Evolutionary conservation across 345 rosid genomes (phyloP), one percentile per base, ranked within the genome.

Genomic region (Anastatica hierochuntica): DNA sequence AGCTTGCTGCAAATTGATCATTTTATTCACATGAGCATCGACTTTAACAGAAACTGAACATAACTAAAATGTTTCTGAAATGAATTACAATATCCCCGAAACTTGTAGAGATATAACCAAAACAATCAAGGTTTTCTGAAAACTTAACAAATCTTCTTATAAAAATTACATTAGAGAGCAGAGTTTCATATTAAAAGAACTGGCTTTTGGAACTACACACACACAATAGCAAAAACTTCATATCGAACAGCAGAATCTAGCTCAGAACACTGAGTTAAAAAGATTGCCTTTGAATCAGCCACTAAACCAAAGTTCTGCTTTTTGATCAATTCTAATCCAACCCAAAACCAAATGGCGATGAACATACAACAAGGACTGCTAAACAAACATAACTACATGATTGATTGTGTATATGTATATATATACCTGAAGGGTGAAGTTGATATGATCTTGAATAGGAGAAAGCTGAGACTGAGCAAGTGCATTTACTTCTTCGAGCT

Each of bases 1-100:
- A 0, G 94, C 94, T 90, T 77, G 84, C 97, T 84, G 94, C 78
- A 80, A 58, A n/a, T n/a, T n/a, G n/a, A n/a, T n/a, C n/a, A n/a
- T n/a, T n/a, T 58, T 5, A 37, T 1, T 26, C 13, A 21, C 6
- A 14, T 0, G 9, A 26, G 6, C 33, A 44, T 37, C 33, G 44
- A 53, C 23, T 35, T 19, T n/a, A 4, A 18, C 17, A 4, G 8
- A 36, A 26, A 26, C 47, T 4, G 33, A 4, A n/a, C n/a, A n/a
- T n/a, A n/a, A n/a, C n/a, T n/a, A n/a, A n/a, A n/a, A n/a, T n/a
- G n/a, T n/a, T n/a, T n/a, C n/a, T n/a, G n/a, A n/a, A n/a, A n/a
- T n/a, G n/a, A n/a, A n/a, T n/a, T n/a, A n/a, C n/a, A n/a, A n/a
- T n/a, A n/a, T n/a, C n/a, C n/a, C n/a, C n/a, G n/a, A n/a, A n/a